Conservation (phyloP, 2,329 filamentous ascomycete genomes). For the Fusarium compactum region DNA sequence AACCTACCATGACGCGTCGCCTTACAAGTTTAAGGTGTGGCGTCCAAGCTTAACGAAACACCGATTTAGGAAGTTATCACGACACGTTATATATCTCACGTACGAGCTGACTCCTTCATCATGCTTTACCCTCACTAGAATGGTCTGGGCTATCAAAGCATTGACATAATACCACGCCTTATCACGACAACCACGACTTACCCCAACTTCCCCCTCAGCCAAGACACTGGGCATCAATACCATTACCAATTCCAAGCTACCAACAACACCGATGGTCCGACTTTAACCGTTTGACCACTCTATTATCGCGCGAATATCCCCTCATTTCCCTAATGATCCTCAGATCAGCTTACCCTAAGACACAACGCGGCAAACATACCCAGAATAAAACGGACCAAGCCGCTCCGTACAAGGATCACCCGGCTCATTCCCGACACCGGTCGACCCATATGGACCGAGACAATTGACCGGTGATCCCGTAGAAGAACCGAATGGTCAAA, state of each 20-base stretch:
- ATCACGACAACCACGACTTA: not conserved
- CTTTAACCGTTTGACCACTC: not conserved
- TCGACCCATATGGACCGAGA: not conserved
- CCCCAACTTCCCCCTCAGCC: not conserved
- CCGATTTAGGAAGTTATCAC: not conserved
- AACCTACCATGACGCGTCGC: not conserved
- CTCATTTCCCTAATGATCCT: not conserved
- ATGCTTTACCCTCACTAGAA: not conserved
- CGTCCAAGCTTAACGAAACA: not conserved
- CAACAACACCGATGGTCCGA: not conserved
- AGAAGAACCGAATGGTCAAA: not conserved
- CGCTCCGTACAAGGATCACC: not conserved
- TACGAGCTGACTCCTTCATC: not conserved
- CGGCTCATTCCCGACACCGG: not conserved
- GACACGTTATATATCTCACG: not conserved
- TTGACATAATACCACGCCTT: not conserved
- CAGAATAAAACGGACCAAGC: not conserved
- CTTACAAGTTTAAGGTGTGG: not conserved
- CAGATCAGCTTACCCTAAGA: not conserved
- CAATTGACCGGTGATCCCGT: not conserved
- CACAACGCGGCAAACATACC: not conserved
- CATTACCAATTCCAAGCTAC: not conserved
- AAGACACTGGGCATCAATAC: conserved; percentile 3
- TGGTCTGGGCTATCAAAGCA: not conserved
- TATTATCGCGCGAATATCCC: not conserved